Evolutionary conservation across 208 protist genomes (phyloP), one percentile per base, ranked within the genome.

Genomic region (Trypanosoma grayi): DNA sequence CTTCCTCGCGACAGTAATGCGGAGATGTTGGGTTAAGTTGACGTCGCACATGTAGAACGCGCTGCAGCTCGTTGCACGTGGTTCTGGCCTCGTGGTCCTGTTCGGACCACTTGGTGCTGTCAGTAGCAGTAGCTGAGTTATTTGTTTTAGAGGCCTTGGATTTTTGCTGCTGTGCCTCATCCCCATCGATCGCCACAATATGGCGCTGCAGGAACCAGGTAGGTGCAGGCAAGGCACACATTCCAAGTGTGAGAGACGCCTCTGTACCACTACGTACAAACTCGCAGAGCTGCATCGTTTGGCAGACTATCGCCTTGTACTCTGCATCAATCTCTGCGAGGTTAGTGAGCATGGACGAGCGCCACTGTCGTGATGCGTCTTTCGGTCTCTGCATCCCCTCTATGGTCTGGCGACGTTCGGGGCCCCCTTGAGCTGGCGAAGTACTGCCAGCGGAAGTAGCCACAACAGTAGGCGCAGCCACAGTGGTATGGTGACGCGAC

Each of bases 221-320:
- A 40, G 58, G 59, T 22, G 64, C 60, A 28, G 73, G 58, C 25
- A 66, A 56, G 36, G 56, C 56, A 43, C 54, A 78, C 6, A 22
- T 41, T 25, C 60, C 66, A 25, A 72, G 30, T n/a, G 51, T 47
- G 11, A 65, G n/a, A 27, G 37, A 48, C 7, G 39, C 28, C 20
- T n/a, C 50, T 33, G 56, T 72, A 0, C 51, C 57, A 45, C 27
- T 50, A 39, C 46, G 33, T 14, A 66, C 66, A 67, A 87, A 87
- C 18, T 79, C 39, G 51, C 67, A 73, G 16, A 87, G 66, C 27
- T 64, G 75, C 59, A 81, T 44, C 0, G 80, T 83, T 57, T 77
- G 61, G 11, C 25, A 24, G 39, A 87, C 57, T 27, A 77, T 61
- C 2, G 57, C 22, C 3, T 60, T 59, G 60, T 83, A 66, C 10